phyloP scores from a whole-genome alignment of 2,329 filamentous ascomycete species.

The Trichoderma simmonsii region DNA sequence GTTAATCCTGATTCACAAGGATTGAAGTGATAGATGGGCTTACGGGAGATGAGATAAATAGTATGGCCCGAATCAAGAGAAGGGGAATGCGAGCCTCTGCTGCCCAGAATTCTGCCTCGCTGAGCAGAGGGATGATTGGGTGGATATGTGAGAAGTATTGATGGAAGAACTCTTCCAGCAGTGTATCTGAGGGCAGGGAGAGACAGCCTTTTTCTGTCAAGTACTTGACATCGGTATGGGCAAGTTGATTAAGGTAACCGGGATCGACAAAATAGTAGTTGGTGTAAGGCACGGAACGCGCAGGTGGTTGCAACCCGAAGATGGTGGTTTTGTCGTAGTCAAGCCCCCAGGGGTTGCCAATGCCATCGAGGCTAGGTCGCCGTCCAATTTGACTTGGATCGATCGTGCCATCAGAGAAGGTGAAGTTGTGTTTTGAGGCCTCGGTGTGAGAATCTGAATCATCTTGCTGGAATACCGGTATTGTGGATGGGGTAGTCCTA shows the following conservation, averaged over 20 bases:
- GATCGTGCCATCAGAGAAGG: neutral
- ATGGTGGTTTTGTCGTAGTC: neutral
- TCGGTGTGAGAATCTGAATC: neutral
- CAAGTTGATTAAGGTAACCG: neutral
- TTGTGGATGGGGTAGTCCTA: neutral
- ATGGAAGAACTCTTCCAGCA: constrained; percentile 7
- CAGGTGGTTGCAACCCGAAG: neutral
- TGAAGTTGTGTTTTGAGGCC: neutral
- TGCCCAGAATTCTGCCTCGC: constrained; percentile 13
- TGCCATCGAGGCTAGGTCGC: neutral
- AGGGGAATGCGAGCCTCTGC: constrained; percentile 7
- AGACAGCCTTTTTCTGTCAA: constrained; percentile 10
- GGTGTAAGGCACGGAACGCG: neutral
- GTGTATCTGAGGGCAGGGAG: neutral
- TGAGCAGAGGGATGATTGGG: constrained; percentile 5
- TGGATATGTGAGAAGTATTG: constrained; percentile 13
- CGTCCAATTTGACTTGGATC: neutral
- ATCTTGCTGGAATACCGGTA: neutral
- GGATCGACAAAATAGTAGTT: constrained; percentile 15
- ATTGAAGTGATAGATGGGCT: neutral
- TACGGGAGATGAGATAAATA: constrained; percentile 13
- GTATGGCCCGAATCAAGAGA: constrained; percentile 1
- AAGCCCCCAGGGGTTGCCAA: neutral
- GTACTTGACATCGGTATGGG: constrained; percentile 5
- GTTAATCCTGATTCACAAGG: neutral